A percentile compares a stretch with the other conserved stretches of the same genome.
Conservation (phyloP, 2,329 filamentous ascomycete genomes). For the Fusarium xylarioides region DNA sequence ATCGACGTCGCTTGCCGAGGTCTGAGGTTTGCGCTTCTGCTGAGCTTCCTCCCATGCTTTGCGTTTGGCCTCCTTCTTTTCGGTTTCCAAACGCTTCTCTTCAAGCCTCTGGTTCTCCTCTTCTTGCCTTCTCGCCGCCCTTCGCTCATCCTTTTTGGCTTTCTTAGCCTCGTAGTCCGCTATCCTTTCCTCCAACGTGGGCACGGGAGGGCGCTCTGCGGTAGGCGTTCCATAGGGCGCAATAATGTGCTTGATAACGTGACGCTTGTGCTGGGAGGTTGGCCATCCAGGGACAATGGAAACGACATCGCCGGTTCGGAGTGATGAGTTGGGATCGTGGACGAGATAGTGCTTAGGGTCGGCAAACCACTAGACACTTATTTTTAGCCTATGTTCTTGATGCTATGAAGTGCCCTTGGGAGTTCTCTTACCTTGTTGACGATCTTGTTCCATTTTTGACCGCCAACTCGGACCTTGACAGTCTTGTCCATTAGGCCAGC, state of each 20-base stretch:
- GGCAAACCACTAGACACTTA: slow-evolving; percentile 62
- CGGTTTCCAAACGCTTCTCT: slow-evolving; percentile 39
- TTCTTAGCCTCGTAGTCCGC: slow-evolving; percentile 63
- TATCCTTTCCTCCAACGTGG: slow-evolving; percentile 69
- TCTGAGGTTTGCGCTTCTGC: slow-evolving; percentile 29
- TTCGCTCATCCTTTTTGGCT: slow-evolving; percentile 65
- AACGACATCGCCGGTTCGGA: slow-evolving; percentile 79
- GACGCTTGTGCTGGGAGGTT: slow-evolving; percentile 72
- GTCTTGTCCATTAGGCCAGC: slow-evolving; percentile 81
- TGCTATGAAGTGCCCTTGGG: background rate
- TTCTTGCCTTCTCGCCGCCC: slow-evolving; percentile 47
- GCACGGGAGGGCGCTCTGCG: slow-evolving; percentile 71
- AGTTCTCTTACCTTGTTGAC: slow-evolving; percentile 71
- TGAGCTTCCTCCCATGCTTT: slow-evolving; percentile 37
- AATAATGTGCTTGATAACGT: slow-evolving; percentile 79
- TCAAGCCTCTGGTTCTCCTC: slow-evolving; percentile 39
- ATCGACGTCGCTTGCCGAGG: slow-evolving; percentile 23
- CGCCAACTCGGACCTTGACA: slow-evolving; percentile 78
- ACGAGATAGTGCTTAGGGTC: slow-evolving; percentile 73
- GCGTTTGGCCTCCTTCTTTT: slow-evolving; percentile 39
- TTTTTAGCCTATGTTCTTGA: background rate
- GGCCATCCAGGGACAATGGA: slow-evolving; percentile 73
- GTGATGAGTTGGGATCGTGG: slow-evolving; percentile 79
- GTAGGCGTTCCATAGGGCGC: slow-evolving; percentile 72
- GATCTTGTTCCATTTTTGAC: slow-evolving; percentile 75